Conservation (phyloP, 495 filamentous ascomycete genomes). For the Xylaria palmicola region DNA sequence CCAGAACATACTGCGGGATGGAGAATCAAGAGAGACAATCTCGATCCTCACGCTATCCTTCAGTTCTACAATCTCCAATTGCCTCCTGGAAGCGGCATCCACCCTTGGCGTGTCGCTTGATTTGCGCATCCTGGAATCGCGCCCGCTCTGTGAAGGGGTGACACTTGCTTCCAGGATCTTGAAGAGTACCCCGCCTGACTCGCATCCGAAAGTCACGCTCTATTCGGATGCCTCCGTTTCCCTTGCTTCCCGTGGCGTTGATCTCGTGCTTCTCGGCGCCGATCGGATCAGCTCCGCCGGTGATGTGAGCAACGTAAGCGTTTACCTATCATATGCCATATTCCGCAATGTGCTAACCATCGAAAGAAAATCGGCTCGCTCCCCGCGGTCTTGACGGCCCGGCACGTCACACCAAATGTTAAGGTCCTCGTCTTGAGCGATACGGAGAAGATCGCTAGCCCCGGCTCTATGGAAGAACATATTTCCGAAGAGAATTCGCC, state of each 20-base stretch:
- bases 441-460: conserved; percentile 58
- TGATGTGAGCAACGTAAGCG: conserved; percentile 54
- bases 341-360: conserved; percentile 7
- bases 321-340: neutral
- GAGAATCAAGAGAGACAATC: conserved; percentile 29
- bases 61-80: conserved; percentile 56
- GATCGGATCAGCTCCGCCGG: conserved; percentile 58
- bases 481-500: conserved; percentile 50
- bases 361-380: conserved; percentile 60
- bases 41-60: conserved; percentile 58
- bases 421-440: conserved; percentile 57
- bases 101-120: conserved; percentile 39
- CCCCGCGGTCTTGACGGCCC: conserved; percentile 52
- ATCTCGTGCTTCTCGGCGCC: conserved; percentile 61
- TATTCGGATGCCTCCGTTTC: conserved; percentile 63
- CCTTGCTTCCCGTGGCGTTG: conserved; percentile 44
- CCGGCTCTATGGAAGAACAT: conserved; percentile 32
- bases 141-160: conserved; percentile 65
- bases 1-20: conserved; percentile 14
- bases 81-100: conserved; percentile 25
- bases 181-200: conserved; percentile 26
- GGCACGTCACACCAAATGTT: conserved; percentile 38
- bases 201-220: conserved; percentile 42
- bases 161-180: conserved; percentile 51
- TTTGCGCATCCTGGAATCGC: conserved; percentile 62